These are phyloP conservation scores for Beta macrorhiza DNA, from an alignment of 179 eudicot genomes.

Conservation along the genomic window DNA sequence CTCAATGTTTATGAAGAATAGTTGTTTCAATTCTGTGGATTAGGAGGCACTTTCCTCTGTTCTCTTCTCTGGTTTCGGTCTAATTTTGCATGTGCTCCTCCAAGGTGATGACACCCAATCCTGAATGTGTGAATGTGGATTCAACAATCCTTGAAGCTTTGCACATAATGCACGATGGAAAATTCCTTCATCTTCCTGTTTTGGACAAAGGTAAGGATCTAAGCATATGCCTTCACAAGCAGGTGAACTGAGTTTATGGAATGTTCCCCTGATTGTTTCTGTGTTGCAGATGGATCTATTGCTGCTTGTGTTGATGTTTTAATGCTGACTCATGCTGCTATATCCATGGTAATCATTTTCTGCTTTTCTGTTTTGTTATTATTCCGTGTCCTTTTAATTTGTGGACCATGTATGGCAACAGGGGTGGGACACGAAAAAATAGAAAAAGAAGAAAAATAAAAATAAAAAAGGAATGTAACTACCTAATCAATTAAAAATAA, in stretches of 20 bases:
- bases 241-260: slow-evolving; percentile 4
- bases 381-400: background rate
- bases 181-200: slow-evolving; percentile 92
- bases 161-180: slow-evolving; percentile 94
- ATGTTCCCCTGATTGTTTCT: slow-evolving; percentile 18
- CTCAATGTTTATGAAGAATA: background rate
- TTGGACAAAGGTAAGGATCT: slow-evolving; percentile 71
- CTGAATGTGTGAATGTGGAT: slow-evolving; percentile 80
- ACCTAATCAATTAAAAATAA: too few relatives aligned
- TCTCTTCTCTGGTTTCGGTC: slow-evolving; percentile 8
- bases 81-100: slow-evolving; percentile 28
- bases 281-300: slow-evolving; percentile 61
- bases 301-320: slow-evolving; percentile 89
- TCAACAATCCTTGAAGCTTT: slow-evolving; percentile 90
- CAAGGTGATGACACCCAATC: slow-evolving; percentile 91
- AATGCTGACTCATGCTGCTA: slow-evolving; percentile 93
- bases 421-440: too few relatives aligned
- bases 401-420: background rate
- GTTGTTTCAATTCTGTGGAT: background rate
- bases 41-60: slow-evolving; percentile 7
- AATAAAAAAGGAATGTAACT: too few relatives aligned
- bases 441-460: too few relatives aligned
- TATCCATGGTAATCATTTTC: slow-evolving; percentile 66
- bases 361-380: background rate
- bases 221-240: slow-evolving; percentile 24